A percentile compares a stretch with the other conserved stretches of the same genome.
Evolutionary conservation across 306 rosid species (phyloP).

Genomic region (Malus fusca): DNA sequence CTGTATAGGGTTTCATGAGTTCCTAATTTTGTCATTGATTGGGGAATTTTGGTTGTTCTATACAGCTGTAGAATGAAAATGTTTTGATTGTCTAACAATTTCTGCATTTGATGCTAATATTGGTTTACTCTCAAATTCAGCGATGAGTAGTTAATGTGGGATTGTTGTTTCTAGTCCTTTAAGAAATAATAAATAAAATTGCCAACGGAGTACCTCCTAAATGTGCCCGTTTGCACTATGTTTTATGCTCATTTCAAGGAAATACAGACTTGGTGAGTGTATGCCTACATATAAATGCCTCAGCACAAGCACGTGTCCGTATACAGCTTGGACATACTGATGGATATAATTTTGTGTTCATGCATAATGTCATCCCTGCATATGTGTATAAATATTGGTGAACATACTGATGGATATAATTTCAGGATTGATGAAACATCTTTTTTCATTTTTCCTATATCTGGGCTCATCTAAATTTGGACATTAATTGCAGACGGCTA

Average conservation of each 20-base stretch:
- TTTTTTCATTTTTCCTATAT: background rate
- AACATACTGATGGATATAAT: background rate
- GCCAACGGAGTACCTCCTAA: background rate
- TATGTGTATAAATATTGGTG: background rate
- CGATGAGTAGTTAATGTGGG: background rate
- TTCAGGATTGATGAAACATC: background rate
- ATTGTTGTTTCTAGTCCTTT: background rate
- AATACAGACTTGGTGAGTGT: background rate
- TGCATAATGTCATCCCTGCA: background rate
- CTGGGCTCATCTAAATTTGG: background rate
- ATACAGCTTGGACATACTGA: background rate
- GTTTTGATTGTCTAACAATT: background rate
- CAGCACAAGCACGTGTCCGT: background rate
- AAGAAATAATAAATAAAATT: background rate
- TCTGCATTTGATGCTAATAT: background rate
- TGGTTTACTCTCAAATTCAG: background rate
- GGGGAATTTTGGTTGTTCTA: background rate
- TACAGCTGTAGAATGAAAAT: background rate
- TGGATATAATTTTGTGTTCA: background rate
- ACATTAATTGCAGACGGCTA: conserved; percentile 50
- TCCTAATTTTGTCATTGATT: background rate
- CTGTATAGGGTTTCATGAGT: background rate
- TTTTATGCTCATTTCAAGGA: background rate
- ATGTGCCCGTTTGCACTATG: background rate
- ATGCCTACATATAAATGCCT: background rate